These are phyloP conservation scores for Leishmania guyanensis DNA, from an alignment of 208 protist species.

Conservation along the genomic window DNA sequence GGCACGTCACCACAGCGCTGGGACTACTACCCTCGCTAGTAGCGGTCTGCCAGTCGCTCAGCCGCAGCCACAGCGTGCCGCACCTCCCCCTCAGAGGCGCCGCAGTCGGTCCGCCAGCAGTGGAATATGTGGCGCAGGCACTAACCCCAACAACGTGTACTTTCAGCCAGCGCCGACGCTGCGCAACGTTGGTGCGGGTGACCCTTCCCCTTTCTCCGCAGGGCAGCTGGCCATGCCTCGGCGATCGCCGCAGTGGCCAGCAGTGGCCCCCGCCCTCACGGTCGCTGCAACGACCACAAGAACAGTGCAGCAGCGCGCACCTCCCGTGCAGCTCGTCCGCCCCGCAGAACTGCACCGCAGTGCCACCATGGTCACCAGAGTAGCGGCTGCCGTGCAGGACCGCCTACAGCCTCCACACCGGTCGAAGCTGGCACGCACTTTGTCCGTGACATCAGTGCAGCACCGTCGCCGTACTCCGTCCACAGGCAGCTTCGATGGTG, in stretches of 20 bases:
- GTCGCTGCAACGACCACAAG: background rate
- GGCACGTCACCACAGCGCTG: background rate
- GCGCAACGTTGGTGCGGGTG: constrained; percentile 1
- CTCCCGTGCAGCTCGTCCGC: constrained; percentile 23
- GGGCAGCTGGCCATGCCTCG: constrained; percentile 30
- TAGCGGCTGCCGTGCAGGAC: constrained; percentile 14
- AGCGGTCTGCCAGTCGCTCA: background rate
- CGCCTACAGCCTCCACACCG: constrained; percentile 21
- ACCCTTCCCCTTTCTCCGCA: constrained; percentile 19
- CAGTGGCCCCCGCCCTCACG: background rate
- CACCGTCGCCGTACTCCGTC: constrained; percentile 16
- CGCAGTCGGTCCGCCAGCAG: constrained; percentile 18
- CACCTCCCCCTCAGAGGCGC: background rate
- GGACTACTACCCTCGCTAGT: background rate
- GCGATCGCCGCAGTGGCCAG: background rate
- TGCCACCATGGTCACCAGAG: background rate
- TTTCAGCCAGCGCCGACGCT: constrained; percentile 21
- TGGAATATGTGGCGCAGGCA: background rate
- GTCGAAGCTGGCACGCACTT: constrained; percentile 12
- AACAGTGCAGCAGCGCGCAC: constrained; percentile 8
- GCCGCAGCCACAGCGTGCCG: background rate
- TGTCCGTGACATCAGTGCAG: background rate
- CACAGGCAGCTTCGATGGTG: background rate
- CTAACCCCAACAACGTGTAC: background rate
- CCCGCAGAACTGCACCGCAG: constrained; percentile 13